These are phyloP conservation scores for Trifolium repens DNA, from an alignment of 306 rosid genomes.

Conservation along the genomic window DNA sequence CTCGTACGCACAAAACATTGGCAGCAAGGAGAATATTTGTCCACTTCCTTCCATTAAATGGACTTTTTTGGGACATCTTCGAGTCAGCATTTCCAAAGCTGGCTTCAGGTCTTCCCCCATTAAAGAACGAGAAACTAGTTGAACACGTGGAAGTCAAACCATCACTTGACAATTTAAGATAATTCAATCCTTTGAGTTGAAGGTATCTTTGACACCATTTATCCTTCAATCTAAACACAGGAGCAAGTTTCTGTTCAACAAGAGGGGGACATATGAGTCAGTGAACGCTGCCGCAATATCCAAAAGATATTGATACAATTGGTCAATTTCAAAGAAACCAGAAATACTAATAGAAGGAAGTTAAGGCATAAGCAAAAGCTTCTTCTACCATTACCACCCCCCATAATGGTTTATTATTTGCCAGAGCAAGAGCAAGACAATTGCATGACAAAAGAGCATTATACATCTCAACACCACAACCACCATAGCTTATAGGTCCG, in stretches of 20 bases:
- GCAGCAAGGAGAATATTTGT: constrained; percentile 80
- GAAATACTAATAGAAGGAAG: too few species aligned
- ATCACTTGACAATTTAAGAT: constrained; percentile 48
- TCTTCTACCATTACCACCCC: too few species aligned
- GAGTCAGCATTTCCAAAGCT: constrained; percentile 50
- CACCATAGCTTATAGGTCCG: too few species aligned
- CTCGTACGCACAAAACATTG: constrained; percentile 75
- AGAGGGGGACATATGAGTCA: constrained; percentile 8
- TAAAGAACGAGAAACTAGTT: constrained; percentile 61
- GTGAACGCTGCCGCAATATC: constrained; percentile 23
- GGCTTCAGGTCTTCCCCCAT: constrained; percentile 57
- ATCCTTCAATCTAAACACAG: constrained; percentile 60
- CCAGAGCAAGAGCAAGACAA: too few species aligned
- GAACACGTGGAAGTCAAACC: constrained; percentile 53
- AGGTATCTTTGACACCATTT: constrained; percentile 51
- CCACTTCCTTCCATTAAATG: constrained; percentile 65
- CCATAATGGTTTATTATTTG: too few species aligned
- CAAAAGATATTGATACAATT: not conserved
- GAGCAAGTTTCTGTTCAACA: constrained; percentile 50
- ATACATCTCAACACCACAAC: too few species aligned
- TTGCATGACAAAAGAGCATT: too few species aligned
- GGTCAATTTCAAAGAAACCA: too few species aligned
- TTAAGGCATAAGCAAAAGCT: too few species aligned
- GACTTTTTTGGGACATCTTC: constrained; percentile 46
- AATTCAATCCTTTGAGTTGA: constrained; percentile 49